Percentiles rank a stretch among this genome's conserved stretches.
Conservation (phyloP, 495 filamentous ascomycete species). For the Pseudomonodictys pantanalensis region DNA sequence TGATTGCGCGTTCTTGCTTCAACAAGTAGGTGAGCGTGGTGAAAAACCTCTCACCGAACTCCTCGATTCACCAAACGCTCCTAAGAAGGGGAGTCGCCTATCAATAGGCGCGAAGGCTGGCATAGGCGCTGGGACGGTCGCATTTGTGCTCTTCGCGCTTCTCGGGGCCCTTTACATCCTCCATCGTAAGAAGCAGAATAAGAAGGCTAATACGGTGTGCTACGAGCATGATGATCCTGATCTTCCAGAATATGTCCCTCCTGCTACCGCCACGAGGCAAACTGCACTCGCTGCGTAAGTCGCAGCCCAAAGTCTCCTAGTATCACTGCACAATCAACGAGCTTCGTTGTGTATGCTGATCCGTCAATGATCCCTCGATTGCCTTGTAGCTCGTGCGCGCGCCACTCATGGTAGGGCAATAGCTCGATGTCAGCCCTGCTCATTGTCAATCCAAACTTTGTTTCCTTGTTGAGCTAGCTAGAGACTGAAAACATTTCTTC, state of each 20-base stretch:
- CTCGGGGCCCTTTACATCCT: background rate
- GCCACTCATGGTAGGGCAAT: too few relatives aligned
- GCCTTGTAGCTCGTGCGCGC: too few relatives aligned
- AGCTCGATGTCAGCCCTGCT: too few relatives aligned
- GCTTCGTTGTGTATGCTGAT: too few relatives aligned
- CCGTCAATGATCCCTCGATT: too few relatives aligned
- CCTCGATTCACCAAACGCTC: background rate
- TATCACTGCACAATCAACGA: too few relatives aligned
- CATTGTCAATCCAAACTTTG: too few relatives aligned
- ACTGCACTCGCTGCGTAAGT: too few relatives aligned
- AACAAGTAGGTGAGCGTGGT: conserved; percentile 2
- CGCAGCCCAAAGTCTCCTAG: too few relatives aligned
- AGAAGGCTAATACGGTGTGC: background rate
- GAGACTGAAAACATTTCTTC: too few relatives aligned
- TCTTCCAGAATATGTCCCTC: background rate
- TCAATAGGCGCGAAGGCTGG: background rate
- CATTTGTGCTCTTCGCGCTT: background rate
- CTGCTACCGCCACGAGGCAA: too few relatives aligned
- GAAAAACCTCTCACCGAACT: background rate
- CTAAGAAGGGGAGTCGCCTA: background rate
- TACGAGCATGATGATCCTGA: background rate
- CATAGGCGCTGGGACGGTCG: background rate
- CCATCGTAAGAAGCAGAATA: background rate
- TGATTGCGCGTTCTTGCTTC: background rate
- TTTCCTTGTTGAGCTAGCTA: too few relatives aligned